Evolutionary conservation across 768 basidiomycete genomes (phyloP), one percentile per base, ranked within the genome.

Genomic region (Russula sp.): DNA sequence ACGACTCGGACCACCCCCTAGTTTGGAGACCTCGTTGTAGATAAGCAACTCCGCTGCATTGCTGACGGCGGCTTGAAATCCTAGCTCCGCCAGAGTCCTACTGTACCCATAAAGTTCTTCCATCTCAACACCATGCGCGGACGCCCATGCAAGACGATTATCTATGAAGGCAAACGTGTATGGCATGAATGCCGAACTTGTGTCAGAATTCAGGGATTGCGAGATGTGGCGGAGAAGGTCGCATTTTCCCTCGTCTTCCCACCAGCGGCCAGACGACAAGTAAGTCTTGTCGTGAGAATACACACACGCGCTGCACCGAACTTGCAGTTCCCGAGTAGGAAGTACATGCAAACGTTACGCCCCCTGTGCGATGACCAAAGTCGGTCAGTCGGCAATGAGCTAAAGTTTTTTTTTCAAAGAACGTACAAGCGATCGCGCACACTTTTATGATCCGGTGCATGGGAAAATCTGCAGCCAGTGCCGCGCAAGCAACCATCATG

Each of bases 371-470:
- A 10, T 20, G 13, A n/a, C 18, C 49, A 24, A 63, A 36, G 52
- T 50, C 36, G 49, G 46, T 28, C 22, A 34, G 20, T 26, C 42
- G 13, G 32, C 18, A 51, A 22, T 6, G 9, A 18, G 22, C 44
- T 18, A 65, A 34, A 65, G 30, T 34, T 18, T 32, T 11, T 49
- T 26, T 3, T n/a, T n/a, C n/a, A 7, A 44, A 34, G 3, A 7
- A 76, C 83, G 63, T 63, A 85, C 85, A 84, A 71, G 14, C 79
- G 76, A 66, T 86, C 81, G 22, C 83, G 76, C 16, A 83, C 77
- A 64, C 84, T 85, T 71, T 79, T 81, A 48, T 76, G 69, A 64
- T 85, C 83, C 0, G 84, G 83, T 0, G 82, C 80, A 70, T 86
- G 84, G 22, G 79, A 82, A 71, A 75, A 84, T 20, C 62, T 62